A percentile compares a stretch with the other conserved stretches of the same genome.
Evolutionary conservation across 2,329 filamentous ascomycete genomes (phyloP).

Genomic region (Capronia coronata): DNA sequence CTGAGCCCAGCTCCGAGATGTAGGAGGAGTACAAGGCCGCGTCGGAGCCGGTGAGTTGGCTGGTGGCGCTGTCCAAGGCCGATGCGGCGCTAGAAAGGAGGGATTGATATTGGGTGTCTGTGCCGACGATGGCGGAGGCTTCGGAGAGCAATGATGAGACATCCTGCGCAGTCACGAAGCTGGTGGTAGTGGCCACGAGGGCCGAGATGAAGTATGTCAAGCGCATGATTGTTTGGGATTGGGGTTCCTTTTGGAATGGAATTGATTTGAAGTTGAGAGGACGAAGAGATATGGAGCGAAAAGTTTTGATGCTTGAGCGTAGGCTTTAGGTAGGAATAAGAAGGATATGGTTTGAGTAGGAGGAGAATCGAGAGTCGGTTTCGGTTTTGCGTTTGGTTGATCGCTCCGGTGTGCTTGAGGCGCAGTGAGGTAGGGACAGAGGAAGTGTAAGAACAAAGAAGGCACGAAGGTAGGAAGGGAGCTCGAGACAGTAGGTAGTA

Average conservation of each 20-base stretch:
- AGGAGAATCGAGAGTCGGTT: too few relatives aligned
- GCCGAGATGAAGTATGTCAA: conserved; percentile 10
- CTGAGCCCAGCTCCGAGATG: conserved; percentile 2
- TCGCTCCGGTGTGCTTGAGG: too few relatives aligned
- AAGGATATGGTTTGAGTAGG: too few relatives aligned
- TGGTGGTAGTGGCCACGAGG: neutral
- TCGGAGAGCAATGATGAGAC: conserved; percentile 13
- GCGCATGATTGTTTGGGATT: conserved; percentile 11
- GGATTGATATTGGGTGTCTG: conserved; percentile 10
- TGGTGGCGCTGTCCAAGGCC: conserved; percentile 8
- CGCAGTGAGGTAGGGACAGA: too few relatives aligned
- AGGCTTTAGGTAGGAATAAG: too few relatives aligned
- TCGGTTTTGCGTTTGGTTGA: too few relatives aligned
- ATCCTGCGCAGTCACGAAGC: conserved; percentile 9
- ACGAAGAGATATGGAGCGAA: neutral
- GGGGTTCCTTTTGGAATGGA: neutral
- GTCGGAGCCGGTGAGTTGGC: conserved; percentile 6
- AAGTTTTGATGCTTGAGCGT: too few relatives aligned
- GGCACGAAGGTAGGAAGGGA: too few relatives aligned
- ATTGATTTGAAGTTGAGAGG: neutral
- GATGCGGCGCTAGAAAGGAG: conserved; percentile 13
- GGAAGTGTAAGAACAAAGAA: too few relatives aligned
- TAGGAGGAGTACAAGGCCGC: conserved; percentile 6
- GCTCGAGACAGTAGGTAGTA: too few relatives aligned
- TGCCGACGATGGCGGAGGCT: conserved; percentile 12